Conservation (phyloP, 257 asterid genomes). For the Solanum paucissectum region DNA sequence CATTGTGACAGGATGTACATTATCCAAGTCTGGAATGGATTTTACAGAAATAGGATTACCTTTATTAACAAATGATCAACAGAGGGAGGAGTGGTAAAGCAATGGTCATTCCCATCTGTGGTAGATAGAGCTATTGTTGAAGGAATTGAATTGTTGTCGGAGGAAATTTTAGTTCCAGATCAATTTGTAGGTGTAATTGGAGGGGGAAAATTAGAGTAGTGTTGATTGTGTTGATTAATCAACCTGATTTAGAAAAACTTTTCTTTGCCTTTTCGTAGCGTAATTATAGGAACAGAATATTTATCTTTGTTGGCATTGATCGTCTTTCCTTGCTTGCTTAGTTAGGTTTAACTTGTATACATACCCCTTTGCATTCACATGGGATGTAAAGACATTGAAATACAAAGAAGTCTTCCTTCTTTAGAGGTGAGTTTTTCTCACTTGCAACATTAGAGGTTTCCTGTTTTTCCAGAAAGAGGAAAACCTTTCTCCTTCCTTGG, state of each 20-base stretch:
- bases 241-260: not conserved
- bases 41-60: not conserved
- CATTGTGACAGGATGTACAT: not conserved
- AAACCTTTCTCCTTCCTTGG: not conserved
- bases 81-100: not conserved
- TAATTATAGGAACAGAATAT: not conserved
- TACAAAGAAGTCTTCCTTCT: not conserved
- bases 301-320: not conserved
- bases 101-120: conserved; percentile 13
- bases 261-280: not conserved
- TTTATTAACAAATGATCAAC: not conserved
- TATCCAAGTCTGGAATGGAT: not conserved
- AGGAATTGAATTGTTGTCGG: conserved; percentile 16
- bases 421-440: not conserved
- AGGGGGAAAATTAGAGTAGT: not conserved
- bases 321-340: not conserved
- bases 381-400: not conserved
- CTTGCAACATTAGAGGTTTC: not conserved
- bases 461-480: not conserved
- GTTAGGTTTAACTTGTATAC: not conserved
- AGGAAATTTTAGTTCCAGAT: not conserved
- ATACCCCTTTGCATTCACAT: not conserved
- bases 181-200: not conserved
- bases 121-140: conserved; percentile 25
- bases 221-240: not conserved